phyloP scores from a whole-genome alignment of 2,329 filamentous ascomycete genomes.

The Ophiostoma sp. region DNA sequence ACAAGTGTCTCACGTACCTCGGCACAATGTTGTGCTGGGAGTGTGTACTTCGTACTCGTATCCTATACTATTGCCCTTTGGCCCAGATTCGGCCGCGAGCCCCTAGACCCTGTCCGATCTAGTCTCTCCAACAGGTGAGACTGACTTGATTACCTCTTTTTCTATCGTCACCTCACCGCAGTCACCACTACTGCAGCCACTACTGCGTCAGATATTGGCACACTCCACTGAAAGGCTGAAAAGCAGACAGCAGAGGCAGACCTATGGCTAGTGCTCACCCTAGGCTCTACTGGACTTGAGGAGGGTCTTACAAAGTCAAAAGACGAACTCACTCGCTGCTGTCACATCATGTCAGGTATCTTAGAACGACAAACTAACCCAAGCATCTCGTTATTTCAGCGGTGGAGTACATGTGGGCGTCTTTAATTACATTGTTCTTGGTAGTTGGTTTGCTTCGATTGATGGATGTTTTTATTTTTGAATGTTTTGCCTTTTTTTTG shows the following conservation, averaged over 20 bases:
- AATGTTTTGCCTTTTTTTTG: too few relatives aligned
- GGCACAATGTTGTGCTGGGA: background rate
- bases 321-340: too few relatives aligned
- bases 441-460: too few relatives aligned
- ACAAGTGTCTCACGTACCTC: constrained; percentile 2
- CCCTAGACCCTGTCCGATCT: background rate
- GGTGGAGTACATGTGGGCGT: too few relatives aligned
- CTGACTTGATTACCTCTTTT: too few relatives aligned
- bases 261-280: constrained; percentile 34
- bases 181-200: constrained; percentile 2
- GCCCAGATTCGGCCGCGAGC: too few relatives aligned
- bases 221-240: constrained; percentile 8
- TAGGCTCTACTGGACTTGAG: constrained; percentile 33
- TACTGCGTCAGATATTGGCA: background rate
- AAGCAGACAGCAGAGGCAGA: constrained; percentile 8
- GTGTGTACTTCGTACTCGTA: background rate
- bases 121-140: background rate
- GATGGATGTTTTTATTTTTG: too few relatives aligned
- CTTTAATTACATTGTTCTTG: too few relatives aligned
- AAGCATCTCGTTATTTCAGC: too few relatives aligned
- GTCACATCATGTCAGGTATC: too few relatives aligned
- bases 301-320: background rate
- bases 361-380: too few relatives aligned
- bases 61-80: too few relatives aligned
- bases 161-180: background rate